Base-by-base conservation (phyloP, 805 yeast species). In the Wickerhamiella alocasiicola region DNA sequence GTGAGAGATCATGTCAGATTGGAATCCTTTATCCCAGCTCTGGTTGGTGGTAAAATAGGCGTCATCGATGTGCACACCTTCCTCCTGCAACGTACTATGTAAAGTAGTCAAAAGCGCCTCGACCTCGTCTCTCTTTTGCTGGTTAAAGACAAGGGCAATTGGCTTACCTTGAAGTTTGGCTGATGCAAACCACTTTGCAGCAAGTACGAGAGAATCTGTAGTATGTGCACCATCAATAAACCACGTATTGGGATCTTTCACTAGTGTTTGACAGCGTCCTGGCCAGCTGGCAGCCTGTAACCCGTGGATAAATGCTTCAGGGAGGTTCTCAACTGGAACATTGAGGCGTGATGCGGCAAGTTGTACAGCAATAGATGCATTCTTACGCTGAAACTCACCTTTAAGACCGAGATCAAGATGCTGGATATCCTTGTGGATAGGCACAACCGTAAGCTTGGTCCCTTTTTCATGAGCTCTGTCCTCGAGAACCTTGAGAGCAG, bases 191-290 rank as follows among this genome's bases (percentile, higher is more conserved):
- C 99, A 91, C 7, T 60, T 62, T 0, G 88, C 69, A 0, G 95
- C 81, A n/a, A 77, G 93, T 23, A 67, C 66, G 18, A 93, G 72
- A 44, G 95, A 81, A 53, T 91, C 99, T 34, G 70, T 63, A 0
- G 98, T 91, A 53, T 91, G 99, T 0, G 98, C 97, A 15, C 99
- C 99, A 61, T 91, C 99, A 12, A 88, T 61, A 48, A 63, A 77
- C 94, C 95, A 91, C n/a, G 70, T 71, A 13, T 78, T 60, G 12
- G 62, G 60, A 19, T 65, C 64, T 18, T 63, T 68, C 5, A 50
- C 45, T 23, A 83, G 59, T 2, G 74, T 67, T 61, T 93, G 96
- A 52, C 97, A 88, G 50, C 99, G 68, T 1, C 99, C 99, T n/a
- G 91, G 91, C 95, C 97, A 91, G 33, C 67, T 62, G 1, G 54